Conservation (phyloP, 164 flowering plant species). For the Vitis cinerea region DNA sequence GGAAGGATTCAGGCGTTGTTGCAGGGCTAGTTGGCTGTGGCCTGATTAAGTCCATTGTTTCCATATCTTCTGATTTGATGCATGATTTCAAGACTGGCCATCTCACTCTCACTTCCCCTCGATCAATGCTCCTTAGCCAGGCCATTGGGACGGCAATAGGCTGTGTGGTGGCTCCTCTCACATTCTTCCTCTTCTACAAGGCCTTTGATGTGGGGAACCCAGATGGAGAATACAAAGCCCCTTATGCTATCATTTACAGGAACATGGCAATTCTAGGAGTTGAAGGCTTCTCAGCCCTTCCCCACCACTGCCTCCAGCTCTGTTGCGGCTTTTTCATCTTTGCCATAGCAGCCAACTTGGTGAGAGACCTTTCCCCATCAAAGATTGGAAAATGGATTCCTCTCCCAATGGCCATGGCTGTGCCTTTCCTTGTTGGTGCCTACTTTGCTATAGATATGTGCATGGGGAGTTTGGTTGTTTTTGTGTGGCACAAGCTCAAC, state of each 20-base stretch:
- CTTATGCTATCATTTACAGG: constrained; percentile 77
- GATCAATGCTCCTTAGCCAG: constrained; percentile 83
- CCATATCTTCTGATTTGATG: constrained; percentile 82
- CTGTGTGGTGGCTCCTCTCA: constrained; percentile 85
- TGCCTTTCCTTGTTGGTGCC: constrained; percentile 88
- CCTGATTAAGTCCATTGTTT: constrained; percentile 73
- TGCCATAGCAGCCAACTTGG: constrained; percentile 59
- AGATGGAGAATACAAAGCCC: constrained; percentile 80
- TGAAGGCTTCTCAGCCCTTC: constrained; percentile 87
- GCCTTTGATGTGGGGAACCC: constrained; percentile 91
- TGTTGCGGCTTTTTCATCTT: constrained; percentile 77
- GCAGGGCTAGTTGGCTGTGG: constrained; percentile 94
- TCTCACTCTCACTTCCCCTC: constrained; percentile 83
- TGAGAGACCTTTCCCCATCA: constrained; percentile 49
- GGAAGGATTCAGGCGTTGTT: constrained; percentile 59
- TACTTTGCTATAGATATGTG: constrained; percentile 93
- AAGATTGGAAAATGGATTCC: constrained; percentile 67
- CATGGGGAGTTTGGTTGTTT: constrained; percentile 77
- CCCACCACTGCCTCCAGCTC: constrained; percentile 77
- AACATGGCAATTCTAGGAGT: constrained; percentile 95
- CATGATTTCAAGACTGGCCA: constrained; percentile 92
- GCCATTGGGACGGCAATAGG: constrained; percentile 88
- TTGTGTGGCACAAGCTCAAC: constrained; percentile 63
- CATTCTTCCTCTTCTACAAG: constrained; percentile 84
- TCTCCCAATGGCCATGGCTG: constrained; percentile 96